Evolutionary conservation across 225 moss, liverwort and hornwort genomes (phyloP).

Genomic region (Sphagnum contortum): DNA sequence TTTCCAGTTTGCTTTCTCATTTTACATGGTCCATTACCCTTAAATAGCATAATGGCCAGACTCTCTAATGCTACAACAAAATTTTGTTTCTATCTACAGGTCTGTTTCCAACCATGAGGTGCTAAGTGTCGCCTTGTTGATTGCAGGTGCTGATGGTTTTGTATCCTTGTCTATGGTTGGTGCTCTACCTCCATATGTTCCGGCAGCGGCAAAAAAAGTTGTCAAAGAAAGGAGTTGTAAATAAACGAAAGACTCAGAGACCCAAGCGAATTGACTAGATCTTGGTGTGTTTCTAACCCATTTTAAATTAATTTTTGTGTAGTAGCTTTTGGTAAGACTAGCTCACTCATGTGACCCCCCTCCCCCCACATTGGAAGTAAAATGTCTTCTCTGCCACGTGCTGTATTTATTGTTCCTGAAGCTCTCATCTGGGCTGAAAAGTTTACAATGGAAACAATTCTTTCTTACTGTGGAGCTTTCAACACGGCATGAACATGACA

Average conservation of each 20-base stretch:
- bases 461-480: no score
- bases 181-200: slow-evolving; percentile 67
- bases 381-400: no score
- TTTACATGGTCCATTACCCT: background rate
- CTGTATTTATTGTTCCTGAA: no score
- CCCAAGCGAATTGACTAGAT: slow-evolving; percentile 20
- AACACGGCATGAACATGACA: no score
- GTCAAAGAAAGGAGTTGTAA: slow-evolving; percentile 17
- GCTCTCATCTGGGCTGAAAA: no score
- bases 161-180: slow-evolving; percentile 60
- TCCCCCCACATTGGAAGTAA: no score
- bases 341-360: no score
- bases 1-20: background rate
- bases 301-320: background rate
- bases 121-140: background rate
- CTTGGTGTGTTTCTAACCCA: background rate
- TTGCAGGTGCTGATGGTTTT: slow-evolving; percentile 47
- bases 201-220: slow-evolving; percentile 57
- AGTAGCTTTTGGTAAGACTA: background rate
- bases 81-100: background rate
- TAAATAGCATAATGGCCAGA: no score
- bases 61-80: no score
- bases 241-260: slow-evolving; percentile 12
- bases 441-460: no score
- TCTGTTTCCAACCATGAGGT: no score